Base-by-base conservation (phyloP, 2,329 filamentous ascomycete genomes). In the Dendryphion nanum region DNA sequence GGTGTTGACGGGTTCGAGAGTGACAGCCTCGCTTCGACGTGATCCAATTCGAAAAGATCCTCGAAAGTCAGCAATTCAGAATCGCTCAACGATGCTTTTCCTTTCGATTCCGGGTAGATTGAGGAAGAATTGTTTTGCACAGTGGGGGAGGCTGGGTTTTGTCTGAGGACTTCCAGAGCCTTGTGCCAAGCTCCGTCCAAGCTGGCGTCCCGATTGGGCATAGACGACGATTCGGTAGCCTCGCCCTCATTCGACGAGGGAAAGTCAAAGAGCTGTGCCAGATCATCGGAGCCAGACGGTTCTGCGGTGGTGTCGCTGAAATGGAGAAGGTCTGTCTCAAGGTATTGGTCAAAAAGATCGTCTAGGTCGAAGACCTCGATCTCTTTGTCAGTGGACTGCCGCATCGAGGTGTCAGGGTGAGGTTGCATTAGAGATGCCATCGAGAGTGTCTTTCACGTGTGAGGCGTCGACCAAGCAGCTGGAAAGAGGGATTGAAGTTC, bases 301-400 rank as follows among this genome's bases (percentile, higher is more conserved):
- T 75, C 72, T 61, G 72, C 71, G 47, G 70, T 63, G 44, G 65
- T 64, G 44, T 72, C 68, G 50, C 68, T 69, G 44, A 68, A 62
- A 38, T 56, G 70, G 49, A 74, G 70, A 39, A 74, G 68, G 43
- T 80, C 78, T 63, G 76, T 73, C 49, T 79, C 74, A 61, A 82
- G 71, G 58, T 79, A 82, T 59, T 81, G 74, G 54, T 81, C 77
- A 69, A 84, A 82, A 63, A 83, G 71, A 60, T 77, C 76, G 64
- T 77, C 76, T 42, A 78, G 70, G 57, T 81, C 78, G 50, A 75
- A 71, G 68, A 74, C 74, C 23, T 26, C 23, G 23, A 26, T 26
- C 40, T 69, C 69, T 73, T 76, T 78, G 67, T 75, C 68, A 58
- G 65, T 63, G 51, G 70, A 62, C 48, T 72, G 51, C 61, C 69